These are phyloP conservation scores for Metschnikowia cubensis DNA, from an alignment of 805 yeast genomes.

Conservation along the genomic window DNA sequence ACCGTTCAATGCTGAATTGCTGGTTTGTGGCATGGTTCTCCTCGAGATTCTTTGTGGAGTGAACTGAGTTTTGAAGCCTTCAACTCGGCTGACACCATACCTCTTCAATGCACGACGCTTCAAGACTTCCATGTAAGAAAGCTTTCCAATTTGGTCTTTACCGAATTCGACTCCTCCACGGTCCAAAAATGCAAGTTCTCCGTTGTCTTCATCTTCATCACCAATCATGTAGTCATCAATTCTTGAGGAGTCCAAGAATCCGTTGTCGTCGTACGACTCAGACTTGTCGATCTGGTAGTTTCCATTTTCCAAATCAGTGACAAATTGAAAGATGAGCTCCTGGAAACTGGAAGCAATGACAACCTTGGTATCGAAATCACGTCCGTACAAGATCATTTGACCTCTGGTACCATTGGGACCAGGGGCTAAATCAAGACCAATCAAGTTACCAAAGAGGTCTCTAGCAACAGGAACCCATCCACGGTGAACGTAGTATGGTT, in stretches of 20 bases:
- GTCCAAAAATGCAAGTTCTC: conserved; percentile 39
- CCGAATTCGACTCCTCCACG: conserved; percentile 36
- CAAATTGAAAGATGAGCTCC: conserved; percentile 37
- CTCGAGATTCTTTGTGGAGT: conserved; percentile 28
- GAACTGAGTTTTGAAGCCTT: conserved; percentile 34
- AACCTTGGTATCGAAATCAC: conserved; percentile 20
- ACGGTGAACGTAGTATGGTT: conserved; percentile 19
- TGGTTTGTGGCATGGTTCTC: background rate
- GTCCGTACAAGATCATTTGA: conserved; percentile 20
- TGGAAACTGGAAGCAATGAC: conserved; percentile 26
- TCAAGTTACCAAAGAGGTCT: conserved; percentile 16
- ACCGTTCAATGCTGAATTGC: background rate
- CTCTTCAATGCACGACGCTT: conserved; percentile 40
- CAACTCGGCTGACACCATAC: conserved; percentile 34
- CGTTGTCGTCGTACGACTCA: conserved; percentile 31
- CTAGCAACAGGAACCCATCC: conserved; percentile 20
- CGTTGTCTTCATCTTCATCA: conserved; percentile 44
- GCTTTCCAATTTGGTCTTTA: conserved; percentile 24
- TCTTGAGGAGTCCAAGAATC: conserved; percentile 35
- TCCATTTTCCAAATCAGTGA: conserved; percentile 40
- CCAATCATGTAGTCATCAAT: conserved; percentile 41
- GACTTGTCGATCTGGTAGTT: conserved; percentile 35
- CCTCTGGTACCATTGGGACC: conserved; percentile 19
- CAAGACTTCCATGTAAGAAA: conserved; percentile 40
- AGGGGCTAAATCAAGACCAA: conserved; percentile 21